Evolutionary conservation across 2,329 filamentous ascomycete genomes (phyloP), one percentile per base, ranked within the genome.

Genomic region (Ophiobolus disseminans): DNA sequence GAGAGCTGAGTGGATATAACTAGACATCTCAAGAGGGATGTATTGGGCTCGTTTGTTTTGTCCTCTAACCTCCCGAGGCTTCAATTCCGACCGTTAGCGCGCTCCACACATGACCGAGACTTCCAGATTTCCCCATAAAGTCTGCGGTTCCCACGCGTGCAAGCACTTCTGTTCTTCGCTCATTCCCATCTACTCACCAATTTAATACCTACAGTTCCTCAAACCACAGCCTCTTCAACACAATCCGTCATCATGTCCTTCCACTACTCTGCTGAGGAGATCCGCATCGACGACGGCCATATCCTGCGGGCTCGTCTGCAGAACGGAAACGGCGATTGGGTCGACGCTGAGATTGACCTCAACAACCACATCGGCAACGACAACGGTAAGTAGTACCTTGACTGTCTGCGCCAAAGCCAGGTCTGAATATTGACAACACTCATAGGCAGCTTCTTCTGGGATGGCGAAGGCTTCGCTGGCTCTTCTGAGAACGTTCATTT

Each of bases 331-430:
- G 80, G 78, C 32, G 74, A 81, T 0, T 67, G 63, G 42, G 59
- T 75, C 20, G 76, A 83, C 19, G 62, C 75, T 10, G 69, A 76
- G 62, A 62, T 82, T 42, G 72, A 83, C 62, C 76, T 84, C 50
- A 77, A 84, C 70, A 39, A 72, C 2, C 62, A 69, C 60, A 72
- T 84, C 39, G 81, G 82, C 26, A 84, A 84, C 72, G 54, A 76
- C 40, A 62, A 83, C 48, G 82, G 81, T 79, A 41, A 4, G 26
- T 31, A 3, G 16, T 3, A 9, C 25, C 22, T n/a, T 6, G n/a
- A 5, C 10, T 21, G 13, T 3, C 9, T 28, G n/a, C 4, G 11
- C 11, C 10, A n/a, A 22, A 20, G 8, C n/a, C 5, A 3, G 14
- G 5, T 9, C 17, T 25, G 3, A n/a, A 41, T 14, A 45, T 38